Conservation (phyloP, 306 rosid species). For the Astragalus glycyphyllos region DNA sequence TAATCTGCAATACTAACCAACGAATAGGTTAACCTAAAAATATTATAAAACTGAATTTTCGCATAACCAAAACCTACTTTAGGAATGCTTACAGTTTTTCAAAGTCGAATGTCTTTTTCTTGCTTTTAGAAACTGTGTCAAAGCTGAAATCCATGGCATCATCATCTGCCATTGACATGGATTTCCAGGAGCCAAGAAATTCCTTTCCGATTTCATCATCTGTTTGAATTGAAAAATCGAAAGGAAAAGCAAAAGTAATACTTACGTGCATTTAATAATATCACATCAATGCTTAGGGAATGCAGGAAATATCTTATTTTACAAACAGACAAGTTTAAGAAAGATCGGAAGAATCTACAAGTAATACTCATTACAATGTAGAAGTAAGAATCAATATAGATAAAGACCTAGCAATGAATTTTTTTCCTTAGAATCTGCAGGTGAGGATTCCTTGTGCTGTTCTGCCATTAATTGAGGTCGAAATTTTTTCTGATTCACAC, state of each 20-base stretch:
- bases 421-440: conserved; percentile 59
- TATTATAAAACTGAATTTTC: conserved; percentile 25
- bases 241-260: neutral
- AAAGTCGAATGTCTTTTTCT: conserved; percentile 74
- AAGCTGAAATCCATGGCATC: conserved; percentile 77
- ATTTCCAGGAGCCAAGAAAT: conserved; percentile 89
- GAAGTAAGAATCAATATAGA: conserved; percentile 40
- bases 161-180: conserved; percentile 80
- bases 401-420: conserved; percentile 63
- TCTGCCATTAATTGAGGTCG: conserved; percentile 63
- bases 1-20: conserved; percentile 22
- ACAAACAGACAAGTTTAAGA: conserved; percentile 10
- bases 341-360: conserved; percentile 17
- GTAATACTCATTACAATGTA: conserved; percentile 11
- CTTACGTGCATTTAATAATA: conserved; percentile 22
- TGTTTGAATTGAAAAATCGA: conserved; percentile 46
- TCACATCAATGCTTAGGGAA: conserved; percentile 1
- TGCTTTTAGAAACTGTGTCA: conserved; percentile 60
- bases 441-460: conserved; percentile 60
- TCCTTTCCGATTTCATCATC: conserved; percentile 77
- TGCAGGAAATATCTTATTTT: neutral
- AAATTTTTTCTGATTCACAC: conserved; percentile 33
- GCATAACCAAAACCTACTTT: conserved; percentile 17
- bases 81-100: conserved; percentile 70
- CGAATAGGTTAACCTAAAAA: neutral